Evolutionary conservation across 2,329 filamentous ascomycete genomes (phyloP), one percentile per base, ranked within the genome.

Genomic region (Aspergillus ochraceus): DNA sequence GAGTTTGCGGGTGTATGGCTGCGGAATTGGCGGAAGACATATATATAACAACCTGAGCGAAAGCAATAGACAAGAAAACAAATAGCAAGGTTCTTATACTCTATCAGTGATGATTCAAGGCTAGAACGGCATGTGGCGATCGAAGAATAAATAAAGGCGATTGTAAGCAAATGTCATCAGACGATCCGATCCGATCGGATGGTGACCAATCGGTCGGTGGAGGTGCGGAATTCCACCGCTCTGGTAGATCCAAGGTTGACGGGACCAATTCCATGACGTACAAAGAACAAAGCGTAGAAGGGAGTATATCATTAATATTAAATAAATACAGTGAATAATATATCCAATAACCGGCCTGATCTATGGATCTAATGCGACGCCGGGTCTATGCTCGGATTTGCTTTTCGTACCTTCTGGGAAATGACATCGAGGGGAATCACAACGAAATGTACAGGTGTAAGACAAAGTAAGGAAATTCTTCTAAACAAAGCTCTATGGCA

Each of bases 181-280:
- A 32, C 45, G 59, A 42, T 19, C 39, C 42, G 45, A 64, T 49
- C 57, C 49, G 61, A 60, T 55, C 53, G 54, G 63, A 22, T 64
- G 19, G 20, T 47, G 45, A 24, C 45, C 22, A 20, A 47, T 47
- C 45, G 6, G 45, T 10, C 19, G 42, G 67, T 64, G 52, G 42
- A 54, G 47, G 57, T 54, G 67, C 69, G 69, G 68, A 68, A 69
- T 54, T 26, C 20, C 12, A 19, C 69, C 67, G 69, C 66, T 50
- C 53, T 42, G 17, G 36, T n/a, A 17, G 17, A 14, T 4, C 32
- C 14, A 29, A 29, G 26, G 26, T 29, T 29, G 26, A 29, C 26
- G 26, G 26, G 9, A 26, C 6, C 1, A 6, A 26, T 8, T 26
- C 24, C 3, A 4, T 26, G 24, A 26, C 6, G 24, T 26, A 26